phyloP scores from a whole-genome alignment of 179 eudicot species.

The Monotropa hypopitys region DNA sequence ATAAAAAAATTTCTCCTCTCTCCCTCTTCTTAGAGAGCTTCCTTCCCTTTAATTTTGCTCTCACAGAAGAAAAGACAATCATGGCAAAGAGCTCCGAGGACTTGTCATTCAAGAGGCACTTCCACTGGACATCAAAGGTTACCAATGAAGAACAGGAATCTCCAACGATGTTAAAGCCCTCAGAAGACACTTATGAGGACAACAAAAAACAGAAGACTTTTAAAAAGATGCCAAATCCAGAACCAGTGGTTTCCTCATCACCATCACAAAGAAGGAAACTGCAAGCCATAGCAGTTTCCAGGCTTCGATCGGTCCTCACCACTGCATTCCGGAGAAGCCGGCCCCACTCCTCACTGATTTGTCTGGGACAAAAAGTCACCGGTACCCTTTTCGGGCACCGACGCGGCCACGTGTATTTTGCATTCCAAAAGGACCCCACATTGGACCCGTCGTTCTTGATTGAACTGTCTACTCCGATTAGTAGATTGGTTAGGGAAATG shows the following conservation, averaged over 20 bases:
- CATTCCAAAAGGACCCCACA: constrained; percentile 41
- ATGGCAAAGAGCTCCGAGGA: constrained; percentile 33
- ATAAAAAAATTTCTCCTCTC: neutral
- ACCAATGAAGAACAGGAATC: constrained; percentile 19
- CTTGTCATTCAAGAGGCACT: constrained; percentile 46
- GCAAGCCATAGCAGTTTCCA: constrained; percentile 41
- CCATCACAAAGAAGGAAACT: constrained; percentile 24
- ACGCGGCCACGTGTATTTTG: constrained; percentile 55
- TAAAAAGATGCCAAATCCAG: neutral
- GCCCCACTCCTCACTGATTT: neutral
- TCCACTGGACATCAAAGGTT: constrained; percentile 53
- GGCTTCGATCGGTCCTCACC: constrained; percentile 34
- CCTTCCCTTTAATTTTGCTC: constrained; percentile 6
- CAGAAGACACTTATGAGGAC: neutral
- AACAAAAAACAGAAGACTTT: neutral
- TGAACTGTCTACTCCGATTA: constrained; percentile 51
- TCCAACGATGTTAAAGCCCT: constrained; percentile 11
- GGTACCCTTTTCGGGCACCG: constrained; percentile 60
- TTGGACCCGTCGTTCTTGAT: constrained; percentile 46
- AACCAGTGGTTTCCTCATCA: neutral
- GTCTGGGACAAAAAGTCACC: constrained; percentile 31
- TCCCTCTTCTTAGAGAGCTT: neutral
- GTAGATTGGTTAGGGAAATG: constrained; percentile 48
- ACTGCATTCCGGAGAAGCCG: constrained; percentile 24
- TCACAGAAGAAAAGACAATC: constrained; percentile 10